These are phyloP conservation scores for Pyrenochaeta sp. DNA, from an alignment of 2,329 filamentous ascomycete genomes.

Conservation along the genomic window DNA sequence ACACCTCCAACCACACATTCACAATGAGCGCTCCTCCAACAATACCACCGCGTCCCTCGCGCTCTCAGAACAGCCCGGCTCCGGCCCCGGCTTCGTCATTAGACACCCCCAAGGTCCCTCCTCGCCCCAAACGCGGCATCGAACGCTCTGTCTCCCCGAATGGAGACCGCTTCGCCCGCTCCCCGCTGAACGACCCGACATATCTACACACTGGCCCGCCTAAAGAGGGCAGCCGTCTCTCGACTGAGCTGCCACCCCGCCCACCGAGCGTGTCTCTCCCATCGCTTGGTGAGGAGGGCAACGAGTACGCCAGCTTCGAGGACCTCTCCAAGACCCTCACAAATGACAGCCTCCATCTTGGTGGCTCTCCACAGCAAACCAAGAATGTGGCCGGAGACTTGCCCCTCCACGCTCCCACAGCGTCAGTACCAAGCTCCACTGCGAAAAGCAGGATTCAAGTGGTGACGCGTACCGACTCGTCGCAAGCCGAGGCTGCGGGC, in stretches of 20 bases:
- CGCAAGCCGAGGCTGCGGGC: conserved; percentile 82
- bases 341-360: conserved; percentile 35
- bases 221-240: conserved; percentile 45
- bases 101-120: conserved; percentile 76
- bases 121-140: conserved; percentile 72
- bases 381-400: conserved; percentile 81
- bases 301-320: conserved; percentile 78
- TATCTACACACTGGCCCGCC: conserved; percentile 55
- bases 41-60: conserved; percentile 69
- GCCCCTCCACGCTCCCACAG: conserved; percentile 87
- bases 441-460: conserved; percentile 83
- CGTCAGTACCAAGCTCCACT: conserved; percentile 79
- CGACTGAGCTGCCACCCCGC: conserved; percentile 59
- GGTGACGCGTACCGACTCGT: conserved; percentile 92
- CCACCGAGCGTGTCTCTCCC: conserved; percentile 82
- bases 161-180: conserved; percentile 81
- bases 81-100: conserved; percentile 51
- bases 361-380: conserved; percentile 70
- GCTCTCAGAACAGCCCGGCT: conserved; percentile 56
- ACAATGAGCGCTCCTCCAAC: conserved; percentile 59
- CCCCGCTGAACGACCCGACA: conserved; percentile 78
- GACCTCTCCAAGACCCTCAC: conserved; percentile 45
- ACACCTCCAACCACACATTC: no score
- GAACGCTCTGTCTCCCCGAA: conserved; percentile 80
- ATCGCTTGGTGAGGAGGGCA: conserved; percentile 86